phyloP scores from a whole-genome alignment of 257 asterid species.

The Cordia subcordata region DNA sequence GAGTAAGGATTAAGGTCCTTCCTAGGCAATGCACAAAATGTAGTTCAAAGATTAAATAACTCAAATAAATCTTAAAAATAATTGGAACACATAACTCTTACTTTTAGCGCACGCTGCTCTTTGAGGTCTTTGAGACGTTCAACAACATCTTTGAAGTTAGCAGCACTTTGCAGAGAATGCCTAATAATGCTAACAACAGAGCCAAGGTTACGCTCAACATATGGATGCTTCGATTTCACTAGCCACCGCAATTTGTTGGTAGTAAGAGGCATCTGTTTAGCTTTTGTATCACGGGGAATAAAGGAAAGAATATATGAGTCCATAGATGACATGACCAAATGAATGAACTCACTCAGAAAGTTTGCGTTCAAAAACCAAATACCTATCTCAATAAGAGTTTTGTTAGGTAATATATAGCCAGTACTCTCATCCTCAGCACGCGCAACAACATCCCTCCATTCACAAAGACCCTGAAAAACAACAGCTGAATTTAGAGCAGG shows the following conservation, averaged over 20 bases:
- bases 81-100: slow-evolving; percentile 22
- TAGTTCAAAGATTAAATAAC: no score
- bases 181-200: slow-evolving; percentile 73
- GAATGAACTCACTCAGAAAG: slow-evolving; percentile 15
- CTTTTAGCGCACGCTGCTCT: slow-evolving; percentile 32
- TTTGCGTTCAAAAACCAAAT: slow-evolving; percentile 15
- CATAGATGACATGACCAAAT: background rate
- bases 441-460: slow-evolving; percentile 94
- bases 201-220: slow-evolving; percentile 72
- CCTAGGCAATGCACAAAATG: no score
- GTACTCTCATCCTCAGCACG: slow-evolving; percentile 99
- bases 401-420: slow-evolving; percentile 86
- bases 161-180: slow-evolving; percentile 68
- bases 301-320: background rate
- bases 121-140: slow-evolving; percentile 51
- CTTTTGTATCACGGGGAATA: slow-evolving; percentile 38
- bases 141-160: slow-evolving; percentile 67
- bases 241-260: slow-evolving; percentile 50
- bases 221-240: slow-evolving; percentile 73
- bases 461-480: slow-evolving; percentile 67
- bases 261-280: slow-evolving; percentile 87
- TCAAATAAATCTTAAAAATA: no score
- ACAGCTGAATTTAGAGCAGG: background rate
- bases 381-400: slow-evolving; percentile 89
- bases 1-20: no score